Evolutionary conservation across 2,329 filamentous ascomycete genomes (phyloP).

Genomic region (Penicillium expansum): DNA sequence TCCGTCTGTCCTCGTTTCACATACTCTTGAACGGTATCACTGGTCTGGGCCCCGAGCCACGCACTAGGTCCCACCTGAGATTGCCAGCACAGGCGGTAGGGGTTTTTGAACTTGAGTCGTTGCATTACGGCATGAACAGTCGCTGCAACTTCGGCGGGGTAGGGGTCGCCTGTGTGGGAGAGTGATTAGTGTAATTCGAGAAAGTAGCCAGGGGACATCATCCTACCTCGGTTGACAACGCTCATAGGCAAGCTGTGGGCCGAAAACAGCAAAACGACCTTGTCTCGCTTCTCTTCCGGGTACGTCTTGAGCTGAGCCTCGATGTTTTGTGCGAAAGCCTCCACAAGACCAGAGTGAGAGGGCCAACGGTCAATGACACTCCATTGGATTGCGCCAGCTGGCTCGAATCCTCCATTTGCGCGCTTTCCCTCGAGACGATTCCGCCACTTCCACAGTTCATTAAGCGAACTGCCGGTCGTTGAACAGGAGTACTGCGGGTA

Average conservation of each 20-base stretch:
- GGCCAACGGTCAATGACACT: constrained; percentile 99
- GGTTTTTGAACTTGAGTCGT: constrained; percentile 79
- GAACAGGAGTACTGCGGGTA: constrained; percentile 99
- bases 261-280: constrained; percentile 87
- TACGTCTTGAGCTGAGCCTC: constrained; percentile 81
- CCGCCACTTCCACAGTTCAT: constrained; percentile 97
- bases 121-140: constrained; percentile 98
- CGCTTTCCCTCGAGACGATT: constrained; percentile 76
- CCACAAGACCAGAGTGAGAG: constrained; percentile 81
- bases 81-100: constrained; percentile 94
- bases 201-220: not conserved
- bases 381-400: constrained; percentile 78
- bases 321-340: constrained; percentile 90
- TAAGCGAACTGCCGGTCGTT: constrained; percentile 91
- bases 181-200: not conserved
- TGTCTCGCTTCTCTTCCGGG: constrained; percentile 71
- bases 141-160: constrained; percentile 90
- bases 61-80: constrained; percentile 94
- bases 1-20: constrained; percentile 89
- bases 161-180: constrained; percentile 69
- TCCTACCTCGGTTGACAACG: constrained; percentile 82
- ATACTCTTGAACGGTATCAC: constrained; percentile 81
- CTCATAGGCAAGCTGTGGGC: constrained; percentile 96
- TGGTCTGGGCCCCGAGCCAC: constrained; percentile 94
- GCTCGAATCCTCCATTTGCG: constrained; percentile 50